Evolutionary conservation across 2,329 filamentous ascomycete species (phyloP).

Genomic region (Chaetomiaceae sp.): DNA sequence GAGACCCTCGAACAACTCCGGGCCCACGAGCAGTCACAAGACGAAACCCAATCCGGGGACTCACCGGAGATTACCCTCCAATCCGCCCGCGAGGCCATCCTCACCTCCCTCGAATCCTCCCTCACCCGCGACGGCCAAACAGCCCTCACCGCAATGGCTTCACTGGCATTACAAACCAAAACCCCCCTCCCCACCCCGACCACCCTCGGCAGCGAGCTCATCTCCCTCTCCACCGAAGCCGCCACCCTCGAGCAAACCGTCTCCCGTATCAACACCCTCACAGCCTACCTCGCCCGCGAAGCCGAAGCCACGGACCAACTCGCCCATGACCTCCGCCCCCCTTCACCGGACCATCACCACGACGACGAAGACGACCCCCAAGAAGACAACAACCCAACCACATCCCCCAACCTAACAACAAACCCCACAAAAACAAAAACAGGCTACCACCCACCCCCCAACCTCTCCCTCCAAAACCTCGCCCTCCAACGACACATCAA

Average conservation of each 20-base stretch:
- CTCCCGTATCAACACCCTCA: conserved; percentile 52
- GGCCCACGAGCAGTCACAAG: conserved; percentile 34
- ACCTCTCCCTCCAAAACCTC: conserved; percentile 65
- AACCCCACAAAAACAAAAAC: background rate
- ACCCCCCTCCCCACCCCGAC: conserved; percentile 45
- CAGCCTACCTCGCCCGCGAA: conserved; percentile 51
- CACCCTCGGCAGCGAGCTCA: conserved; percentile 47
- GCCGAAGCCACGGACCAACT: conserved; percentile 37
- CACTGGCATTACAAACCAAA: conserved; percentile 47
- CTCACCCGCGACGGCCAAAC: conserved; percentile 52
- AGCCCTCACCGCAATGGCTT: conserved; percentile 55
- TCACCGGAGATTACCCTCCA: conserved; percentile 17
- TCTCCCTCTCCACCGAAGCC: conserved; percentile 52
- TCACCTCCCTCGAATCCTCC: conserved; percentile 50
- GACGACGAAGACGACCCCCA: conserved; percentile 45
- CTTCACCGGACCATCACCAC: conserved; percentile 55
- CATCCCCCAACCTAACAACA: background rate
- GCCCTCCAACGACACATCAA: conserved; percentile 70
- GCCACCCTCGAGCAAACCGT: conserved; percentile 53
- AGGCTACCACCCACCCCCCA: conserved; percentile 49
- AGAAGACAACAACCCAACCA: background rate
- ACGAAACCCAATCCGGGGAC: background rate
- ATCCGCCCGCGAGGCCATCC: conserved; percentile 38
- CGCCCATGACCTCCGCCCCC: conserved; percentile 48
- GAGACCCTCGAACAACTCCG: conserved; percentile 52